These are phyloP conservation scores for Austropuccinia psidii DNA, from an alignment of 1,284 basidiomycete species.

Conservation along the genomic window DNA sequence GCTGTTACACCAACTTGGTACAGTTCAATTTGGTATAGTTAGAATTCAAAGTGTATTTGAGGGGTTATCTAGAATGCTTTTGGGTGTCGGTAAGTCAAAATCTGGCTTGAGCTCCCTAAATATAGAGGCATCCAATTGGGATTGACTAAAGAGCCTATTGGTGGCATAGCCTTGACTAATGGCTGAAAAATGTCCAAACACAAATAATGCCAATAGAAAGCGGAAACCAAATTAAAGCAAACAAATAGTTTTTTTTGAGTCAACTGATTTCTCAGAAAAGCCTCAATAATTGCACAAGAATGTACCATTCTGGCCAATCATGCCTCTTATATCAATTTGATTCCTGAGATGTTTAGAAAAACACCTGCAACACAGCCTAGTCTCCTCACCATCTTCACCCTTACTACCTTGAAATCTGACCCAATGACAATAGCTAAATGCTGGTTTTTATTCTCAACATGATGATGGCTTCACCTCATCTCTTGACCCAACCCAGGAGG, in stretches of 20 bases:
- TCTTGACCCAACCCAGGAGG: too few relatives aligned
- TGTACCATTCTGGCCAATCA: conserved; percentile 29
- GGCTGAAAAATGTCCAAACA: neutral
- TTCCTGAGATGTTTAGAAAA: conserved; percentile 24
- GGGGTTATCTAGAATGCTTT: conserved; percentile 11
- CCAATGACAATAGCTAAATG: neutral
- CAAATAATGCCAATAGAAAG: neutral
- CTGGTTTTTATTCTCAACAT: too few relatives aligned
- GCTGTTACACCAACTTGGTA: conserved; percentile 19
- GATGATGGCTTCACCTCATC: too few relatives aligned
- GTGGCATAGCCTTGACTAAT: conserved; percentile 32
- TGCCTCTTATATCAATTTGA: conserved; percentile 26
- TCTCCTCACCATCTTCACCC: conserved; percentile 8
- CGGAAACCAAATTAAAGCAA: too few relatives aligned
- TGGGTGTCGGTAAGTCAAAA: neutral
- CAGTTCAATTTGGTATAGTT: conserved; percentile 20
- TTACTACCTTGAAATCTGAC: conserved; percentile 4
- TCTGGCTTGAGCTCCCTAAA: conserved; percentile 12
- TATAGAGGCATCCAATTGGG: conserved; percentile 30
- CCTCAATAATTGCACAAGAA: neutral
- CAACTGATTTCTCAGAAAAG: too few relatives aligned
- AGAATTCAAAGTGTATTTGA: conserved; percentile 33
- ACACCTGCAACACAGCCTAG: conserved; percentile 3
- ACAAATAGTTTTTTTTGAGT: too few relatives aligned
- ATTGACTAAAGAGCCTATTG: conserved; percentile 10